Evolutionary conservation across 345 rosid genomes (phyloP).

Genomic region (Pugionium cornutum): DNA sequence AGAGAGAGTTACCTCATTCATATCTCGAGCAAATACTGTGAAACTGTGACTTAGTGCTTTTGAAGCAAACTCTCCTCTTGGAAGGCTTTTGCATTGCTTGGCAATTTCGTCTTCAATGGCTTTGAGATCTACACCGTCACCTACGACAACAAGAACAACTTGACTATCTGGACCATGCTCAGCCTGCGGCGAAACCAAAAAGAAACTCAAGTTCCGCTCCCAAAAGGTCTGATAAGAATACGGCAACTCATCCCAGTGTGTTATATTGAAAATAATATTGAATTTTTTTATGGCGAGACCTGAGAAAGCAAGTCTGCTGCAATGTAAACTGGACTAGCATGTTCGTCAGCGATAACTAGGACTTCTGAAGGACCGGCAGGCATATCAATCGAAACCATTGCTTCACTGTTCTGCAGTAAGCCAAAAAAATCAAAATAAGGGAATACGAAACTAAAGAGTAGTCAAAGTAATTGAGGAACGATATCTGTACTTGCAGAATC

Average conservation of each 20-base stretch:
- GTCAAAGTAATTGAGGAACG: slow-evolving; percentile 12
- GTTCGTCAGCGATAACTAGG: slow-evolving; percentile 79
- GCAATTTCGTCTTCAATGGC: slow-evolving; percentile 79
- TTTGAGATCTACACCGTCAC: slow-evolving; percentile 70
- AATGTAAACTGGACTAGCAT: slow-evolving; percentile 82
- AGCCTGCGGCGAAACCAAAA: slow-evolving; percentile 55
- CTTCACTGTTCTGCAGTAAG: slow-evolving; percentile 82
- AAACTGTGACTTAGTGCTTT: slow-evolving; percentile 89
- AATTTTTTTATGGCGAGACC: slow-evolving; percentile 39
- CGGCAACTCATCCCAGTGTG: not conserved
- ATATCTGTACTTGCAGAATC: slow-evolving; percentile 72
- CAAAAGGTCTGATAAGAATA: not conserved
- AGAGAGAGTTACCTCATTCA: slow-evolving; percentile 62
- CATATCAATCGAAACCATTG: slow-evolving; percentile 99
- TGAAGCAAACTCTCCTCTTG: slow-evolving; percentile 80
- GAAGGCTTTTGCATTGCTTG: slow-evolving; percentile 69
- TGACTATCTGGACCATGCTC: slow-evolving; percentile 99
- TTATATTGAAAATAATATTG: slow-evolving; percentile 3
- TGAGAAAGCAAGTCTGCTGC: slow-evolving; percentile 95
- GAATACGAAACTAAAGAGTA: not conserved
- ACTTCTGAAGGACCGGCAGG: slow-evolving; percentile 99
- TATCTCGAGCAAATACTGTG: slow-evolving; percentile 71
- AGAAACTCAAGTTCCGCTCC: not conserved
- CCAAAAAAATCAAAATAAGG: slow-evolving; percentile 5
- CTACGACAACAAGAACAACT: slow-evolving; percentile 84